These are phyloP conservation scores for Exophiala calicioides DNA, from an alignment of 2,329 filamentous ascomycete species.

Conservation along the genomic window DNA sequence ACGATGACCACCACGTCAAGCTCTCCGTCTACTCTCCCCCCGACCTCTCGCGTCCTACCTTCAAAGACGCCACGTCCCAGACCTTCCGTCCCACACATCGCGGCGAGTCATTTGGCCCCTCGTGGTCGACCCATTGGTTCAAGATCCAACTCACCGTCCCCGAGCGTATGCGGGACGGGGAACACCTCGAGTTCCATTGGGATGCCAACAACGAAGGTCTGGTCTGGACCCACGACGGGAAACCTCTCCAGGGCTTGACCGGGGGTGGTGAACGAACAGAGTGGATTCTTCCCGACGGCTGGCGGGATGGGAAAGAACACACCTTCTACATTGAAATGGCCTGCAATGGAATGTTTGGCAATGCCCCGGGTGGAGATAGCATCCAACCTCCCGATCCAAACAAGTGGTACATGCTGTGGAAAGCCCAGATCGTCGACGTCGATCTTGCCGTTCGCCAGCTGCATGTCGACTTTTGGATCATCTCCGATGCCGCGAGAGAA, in stretches of 20 bases:
- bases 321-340: slow-evolving; percentile 97
- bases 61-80: slow-evolving; percentile 78
- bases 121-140: slow-evolving; percentile 99
- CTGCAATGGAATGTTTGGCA: slow-evolving; percentile 98
- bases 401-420: slow-evolving; percentile 72
- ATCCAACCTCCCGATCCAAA: slow-evolving; percentile 90
- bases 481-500: slow-evolving; percentile 85
- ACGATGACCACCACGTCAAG: slow-evolving; percentile 75
- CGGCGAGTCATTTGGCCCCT: slow-evolving; percentile 82
- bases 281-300: slow-evolving; percentile 83
- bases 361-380: slow-evolving; percentile 76
- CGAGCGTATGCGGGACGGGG: slow-evolving; percentile 68
- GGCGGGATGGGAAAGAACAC: slow-evolving; percentile 82
- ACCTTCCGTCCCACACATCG: slow-evolving; percentile 73
- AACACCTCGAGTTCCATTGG: slow-evolving; percentile 93
- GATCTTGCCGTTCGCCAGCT: slow-evolving; percentile 82
- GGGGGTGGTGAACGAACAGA: slow-evolving; percentile 85
- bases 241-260: slow-evolving; percentile 86
- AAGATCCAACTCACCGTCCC: slow-evolving; percentile 78
- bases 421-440: slow-evolving; percentile 84
- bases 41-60: slow-evolving; percentile 74
- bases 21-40: slow-evolving; percentile 86
- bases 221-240: slow-evolving; percentile 88
- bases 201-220: slow-evolving; percentile 93
- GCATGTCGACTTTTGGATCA: slow-evolving; percentile 93